Conservation (phyloP, 164 flowering plant genomes). For the Umbellularia californica region DNA sequence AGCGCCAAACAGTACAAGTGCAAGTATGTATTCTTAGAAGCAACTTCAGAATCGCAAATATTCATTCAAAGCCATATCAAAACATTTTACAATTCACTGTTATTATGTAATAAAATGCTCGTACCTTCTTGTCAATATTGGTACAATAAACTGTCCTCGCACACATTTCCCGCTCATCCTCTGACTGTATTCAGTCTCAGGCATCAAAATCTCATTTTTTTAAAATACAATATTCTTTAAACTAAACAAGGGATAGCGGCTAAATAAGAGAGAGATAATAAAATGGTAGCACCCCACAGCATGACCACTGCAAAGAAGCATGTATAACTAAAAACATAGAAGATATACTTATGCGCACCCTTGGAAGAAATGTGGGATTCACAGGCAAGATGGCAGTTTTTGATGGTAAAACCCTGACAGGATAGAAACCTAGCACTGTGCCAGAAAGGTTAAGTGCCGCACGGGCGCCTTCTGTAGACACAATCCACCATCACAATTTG, state of each 20-base stretch:
- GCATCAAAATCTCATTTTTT: slow-evolving; percentile 3
- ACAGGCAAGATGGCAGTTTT: slow-evolving; percentile 99
- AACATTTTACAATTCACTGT: not conserved
- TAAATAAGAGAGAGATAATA: not conserved
- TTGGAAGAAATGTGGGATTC: slow-evolving; percentile 89
- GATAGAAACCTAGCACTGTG: slow-evolving; percentile 94
- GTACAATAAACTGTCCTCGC: slow-evolving; percentile 94
- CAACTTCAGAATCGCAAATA: not conserved
- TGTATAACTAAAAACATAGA: not conserved
- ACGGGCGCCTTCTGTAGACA: slow-evolving; percentile 78
- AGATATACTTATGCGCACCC: slow-evolving; percentile 43
- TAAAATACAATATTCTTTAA: not conserved
- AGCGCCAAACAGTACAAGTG: not conserved
- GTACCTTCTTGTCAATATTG: slow-evolving; percentile 96
- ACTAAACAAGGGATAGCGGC: not conserved
- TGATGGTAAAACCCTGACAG: slow-evolving; percentile 91
- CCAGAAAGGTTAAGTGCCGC: slow-evolving; percentile 80
- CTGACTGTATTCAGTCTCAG: slow-evolving; percentile 52
- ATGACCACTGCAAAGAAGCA: not conserved
- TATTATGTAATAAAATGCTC: not conserved
- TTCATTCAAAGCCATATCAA: not conserved
- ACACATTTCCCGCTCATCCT: slow-evolving; percentile 98
- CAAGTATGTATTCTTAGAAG: not conserved
- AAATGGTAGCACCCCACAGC: not conserved
- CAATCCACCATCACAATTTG: not conserved